Percentiles rank a stretch among this genome's conserved stretches.
Evolutionary conservation across 2,329 filamentous ascomycete species (phyloP).

Genomic region (Botryotinia calthae): DNA sequence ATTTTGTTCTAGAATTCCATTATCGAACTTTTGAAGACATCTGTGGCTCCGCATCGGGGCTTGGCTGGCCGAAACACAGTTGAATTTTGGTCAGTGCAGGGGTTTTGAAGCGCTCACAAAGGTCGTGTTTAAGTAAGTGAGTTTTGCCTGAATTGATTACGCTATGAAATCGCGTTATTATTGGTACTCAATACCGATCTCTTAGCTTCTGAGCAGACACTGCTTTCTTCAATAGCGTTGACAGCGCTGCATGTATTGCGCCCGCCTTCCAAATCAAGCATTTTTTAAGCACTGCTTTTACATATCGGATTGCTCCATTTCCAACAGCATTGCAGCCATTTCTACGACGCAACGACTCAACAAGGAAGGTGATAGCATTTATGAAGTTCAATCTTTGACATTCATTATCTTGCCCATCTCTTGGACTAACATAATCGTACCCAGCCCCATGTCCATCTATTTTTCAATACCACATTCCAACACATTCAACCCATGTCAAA

Average conservation of each 20-base stretch:
- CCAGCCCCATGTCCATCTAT: not conserved
- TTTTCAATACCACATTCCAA: not conserved
- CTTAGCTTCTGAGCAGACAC: not conserved
- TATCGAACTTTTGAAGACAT: not conserved
- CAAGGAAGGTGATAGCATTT: not conserved
- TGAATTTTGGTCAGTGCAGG: not conserved
- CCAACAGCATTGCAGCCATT: not conserved
- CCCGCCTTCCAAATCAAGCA: constrained; percentile 1
- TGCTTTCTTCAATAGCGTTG: not conserved
- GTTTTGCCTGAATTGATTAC: constrained; percentile 5
- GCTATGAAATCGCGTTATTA: not conserved
- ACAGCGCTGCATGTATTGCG: not conserved
- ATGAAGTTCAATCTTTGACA: not conserved
- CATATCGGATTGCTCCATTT: not conserved
- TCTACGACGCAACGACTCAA: not conserved
- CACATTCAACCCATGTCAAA: too few species aligned
- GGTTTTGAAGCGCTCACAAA: not conserved
- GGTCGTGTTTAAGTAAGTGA: not conserved
- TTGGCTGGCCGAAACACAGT: not conserved
- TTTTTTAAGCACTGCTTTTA: not conserved
- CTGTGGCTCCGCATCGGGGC: not conserved
- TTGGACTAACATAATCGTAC: not conserved
- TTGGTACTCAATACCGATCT: not conserved
- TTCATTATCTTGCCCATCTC: not conserved
- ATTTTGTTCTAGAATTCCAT: not conserved